Evolutionary conservation across 208 protist genomes (phyloP), one percentile per base, ranked within the genome.

Genomic region (Wallacemonas sp.): DNA sequence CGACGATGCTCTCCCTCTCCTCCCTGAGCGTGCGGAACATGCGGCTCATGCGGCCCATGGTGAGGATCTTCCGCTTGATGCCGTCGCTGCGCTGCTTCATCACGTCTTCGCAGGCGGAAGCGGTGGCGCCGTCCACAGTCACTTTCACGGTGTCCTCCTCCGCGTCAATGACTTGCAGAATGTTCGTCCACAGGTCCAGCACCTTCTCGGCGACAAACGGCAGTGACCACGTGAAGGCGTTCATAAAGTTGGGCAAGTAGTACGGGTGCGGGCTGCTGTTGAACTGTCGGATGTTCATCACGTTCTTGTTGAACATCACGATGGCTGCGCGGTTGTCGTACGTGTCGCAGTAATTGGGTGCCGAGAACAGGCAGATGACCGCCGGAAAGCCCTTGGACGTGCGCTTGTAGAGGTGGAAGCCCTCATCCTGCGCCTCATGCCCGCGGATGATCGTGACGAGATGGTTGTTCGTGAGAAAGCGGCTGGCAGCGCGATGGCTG

Each of bases 211-310:
- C 95, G 0, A 99, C 97, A 72, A 99, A 99, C 2, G 97, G 97
- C 33, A 99, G 77, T 3, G 97, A 99, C 97, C 94, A 98, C 11
- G 89, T 91, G 67, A 99, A 99, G 52, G 98, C 97, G 76, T 99
- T 97, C 84, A 99, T 98, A 73, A 99, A 99, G 75, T 99, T 99
- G 45, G 97, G 98, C 31, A 99, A 82, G 83, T 98, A 99, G 79
- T 99, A 99, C 10, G 98, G 98, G 77, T 99, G 97, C 0, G 86
- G 92, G 49, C 81, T 89, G 59, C 77, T 89, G 57, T 96, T 98
- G 77, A 99, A 99, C 84, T 99, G 97, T 14, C 97, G 85, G 67
- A 99, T 99, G 72, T 98, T 99, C 89, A 99, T 97, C 18, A 98
- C 70, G 39, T 95, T 97, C 50, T 96, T 91, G 52, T 98, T 84